Evolutionary conservation across 2,329 filamentous ascomycete genomes (phyloP).

Genomic region (Tolypocladium tundrense): DNA sequence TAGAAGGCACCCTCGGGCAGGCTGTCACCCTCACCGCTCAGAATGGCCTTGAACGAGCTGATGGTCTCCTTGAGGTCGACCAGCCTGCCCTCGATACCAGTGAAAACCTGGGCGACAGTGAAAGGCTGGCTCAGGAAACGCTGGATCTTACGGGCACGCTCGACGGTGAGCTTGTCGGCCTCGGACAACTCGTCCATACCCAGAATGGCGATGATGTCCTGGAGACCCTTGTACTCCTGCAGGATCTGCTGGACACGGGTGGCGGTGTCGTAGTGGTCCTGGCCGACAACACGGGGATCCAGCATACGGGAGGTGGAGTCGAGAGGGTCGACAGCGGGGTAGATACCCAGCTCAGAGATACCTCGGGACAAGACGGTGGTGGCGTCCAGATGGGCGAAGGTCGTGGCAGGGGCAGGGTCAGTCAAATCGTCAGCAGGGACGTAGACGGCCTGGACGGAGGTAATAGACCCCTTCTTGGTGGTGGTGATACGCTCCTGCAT

Average conservation of each 20-base stretch:
- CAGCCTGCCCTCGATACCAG: slow-evolving; percentile 88
- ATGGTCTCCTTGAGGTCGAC: slow-evolving; percentile 99
- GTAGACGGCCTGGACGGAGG: slow-evolving; percentile 99
- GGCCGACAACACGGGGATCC: slow-evolving; percentile 94
- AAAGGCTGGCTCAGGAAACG: slow-evolving; percentile 99
- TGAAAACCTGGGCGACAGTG: slow-evolving; percentile 77
- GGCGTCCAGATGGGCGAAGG: slow-evolving; percentile 99
- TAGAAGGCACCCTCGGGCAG: slow-evolving; percentile 91
- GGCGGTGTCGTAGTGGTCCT: slow-evolving; percentile 95
- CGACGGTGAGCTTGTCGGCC: slow-evolving; percentile 98
- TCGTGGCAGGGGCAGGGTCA: slow-evolving; percentile 97
- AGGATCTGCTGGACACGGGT: slow-evolving; percentile 97
- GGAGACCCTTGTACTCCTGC: slow-evolving; percentile 99
- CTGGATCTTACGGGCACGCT: slow-evolving; percentile 99
- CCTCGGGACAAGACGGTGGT: slow-evolving; percentile 99
- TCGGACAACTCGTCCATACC: slow-evolving; percentile 99
- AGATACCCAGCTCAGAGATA: slow-evolving; percentile 99
- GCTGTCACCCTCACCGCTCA: slow-evolving; percentile 89
- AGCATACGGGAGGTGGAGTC: slow-evolving; percentile 99
- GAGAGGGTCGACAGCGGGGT: slow-evolving; percentile 98
- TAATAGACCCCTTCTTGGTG: slow-evolving; percentile 99
- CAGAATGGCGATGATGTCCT: slow-evolving; percentile 99
- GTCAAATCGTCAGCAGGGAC: slow-evolving; percentile 99
- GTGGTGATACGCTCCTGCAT: slow-evolving; percentile 99
- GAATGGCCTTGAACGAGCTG: slow-evolving; percentile 91